Conservation (phyloP, 2,329 filamentous ascomycete species). For the Fusarium pseudocircinatum region DNA sequence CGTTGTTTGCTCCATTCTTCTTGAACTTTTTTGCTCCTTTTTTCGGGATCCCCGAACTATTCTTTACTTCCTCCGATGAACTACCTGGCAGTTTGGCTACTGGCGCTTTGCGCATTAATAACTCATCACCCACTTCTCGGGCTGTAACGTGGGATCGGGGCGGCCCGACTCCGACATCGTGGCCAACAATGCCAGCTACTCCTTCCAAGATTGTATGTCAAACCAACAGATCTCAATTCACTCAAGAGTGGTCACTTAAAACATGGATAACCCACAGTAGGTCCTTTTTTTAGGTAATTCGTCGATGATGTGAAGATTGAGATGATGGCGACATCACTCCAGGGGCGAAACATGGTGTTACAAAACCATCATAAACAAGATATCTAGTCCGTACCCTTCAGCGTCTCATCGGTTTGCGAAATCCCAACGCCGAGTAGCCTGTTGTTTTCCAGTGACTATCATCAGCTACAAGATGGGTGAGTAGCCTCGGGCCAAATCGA, state of each 20-base stretch:
- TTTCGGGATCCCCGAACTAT: not conserved
- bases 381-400: not conserved
- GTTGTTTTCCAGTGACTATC: fast-evolving
- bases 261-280: not conserved
- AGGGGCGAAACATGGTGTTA: not conserved
- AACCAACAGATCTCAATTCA: not conserved
- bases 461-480: not conserved
- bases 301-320: not conserved
- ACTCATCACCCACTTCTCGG: not conserved
- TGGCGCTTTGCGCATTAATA: not conserved
- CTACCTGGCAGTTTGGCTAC: not conserved
- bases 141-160: not conserved
- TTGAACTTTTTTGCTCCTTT: not conserved
- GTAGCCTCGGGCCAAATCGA: not conserved
- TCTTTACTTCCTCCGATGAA: not conserved
- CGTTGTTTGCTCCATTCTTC: not conserved
- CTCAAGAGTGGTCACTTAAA: not conserved
- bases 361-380: not conserved
- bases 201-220: not conserved
- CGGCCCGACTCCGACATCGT: not conserved
- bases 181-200: not conserved
- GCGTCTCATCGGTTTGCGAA: too few relatives aligned
- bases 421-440: not conserved
- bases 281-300: not conserved
- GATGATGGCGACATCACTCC: not conserved